Evolutionary conservation across 176 grass and related monocot genomes (phyloP).

Genomic region (Cenchrus fungigraminus): DNA sequence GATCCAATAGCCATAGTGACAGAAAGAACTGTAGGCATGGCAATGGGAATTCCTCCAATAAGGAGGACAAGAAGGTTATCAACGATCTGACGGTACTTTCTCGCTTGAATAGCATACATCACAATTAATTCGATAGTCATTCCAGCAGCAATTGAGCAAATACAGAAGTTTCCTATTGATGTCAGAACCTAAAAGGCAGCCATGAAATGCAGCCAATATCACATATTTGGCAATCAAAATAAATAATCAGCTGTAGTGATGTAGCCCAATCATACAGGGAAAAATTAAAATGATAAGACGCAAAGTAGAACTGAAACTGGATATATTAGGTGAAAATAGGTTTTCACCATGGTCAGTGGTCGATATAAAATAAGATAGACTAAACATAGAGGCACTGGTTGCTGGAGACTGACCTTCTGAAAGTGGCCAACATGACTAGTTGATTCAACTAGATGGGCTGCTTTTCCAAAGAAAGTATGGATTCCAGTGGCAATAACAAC

Average conservation of each 20-base stretch:
- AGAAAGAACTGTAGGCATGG: constrained; percentile 76
- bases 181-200: constrained; percentile 62
- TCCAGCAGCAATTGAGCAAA: constrained; percentile 72
- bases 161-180: constrained; percentile 79
- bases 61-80: constrained; percentile 80
- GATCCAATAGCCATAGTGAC: constrained; percentile 91
- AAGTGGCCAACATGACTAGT: constrained; percentile 78
- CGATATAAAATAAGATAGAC: not conserved
- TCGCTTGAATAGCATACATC: constrained; percentile 54
- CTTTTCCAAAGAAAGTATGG: constrained; percentile 82
- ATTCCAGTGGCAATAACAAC: constrained; percentile 83
- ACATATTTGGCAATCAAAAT: constrained; percentile 12
- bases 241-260: constrained; percentile 19
- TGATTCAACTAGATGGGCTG: constrained; percentile 75
- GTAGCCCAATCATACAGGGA: not conserved
- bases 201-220: constrained; percentile 24
- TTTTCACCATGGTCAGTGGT: not conserved
- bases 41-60: constrained; percentile 75
- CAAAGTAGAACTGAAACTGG: not conserved
- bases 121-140: constrained; percentile 66
- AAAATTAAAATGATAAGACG: not conserved
- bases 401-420: constrained; percentile 58
- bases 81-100: constrained; percentile 54
- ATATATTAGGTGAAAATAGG: not conserved
- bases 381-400: not conserved